Percentiles rank a stretch among this genome's conserved stretches.
phyloP scores from a whole-genome alignment of 495 filamentous ascomycete genomes.

The Evernia prunastri region DNA sequence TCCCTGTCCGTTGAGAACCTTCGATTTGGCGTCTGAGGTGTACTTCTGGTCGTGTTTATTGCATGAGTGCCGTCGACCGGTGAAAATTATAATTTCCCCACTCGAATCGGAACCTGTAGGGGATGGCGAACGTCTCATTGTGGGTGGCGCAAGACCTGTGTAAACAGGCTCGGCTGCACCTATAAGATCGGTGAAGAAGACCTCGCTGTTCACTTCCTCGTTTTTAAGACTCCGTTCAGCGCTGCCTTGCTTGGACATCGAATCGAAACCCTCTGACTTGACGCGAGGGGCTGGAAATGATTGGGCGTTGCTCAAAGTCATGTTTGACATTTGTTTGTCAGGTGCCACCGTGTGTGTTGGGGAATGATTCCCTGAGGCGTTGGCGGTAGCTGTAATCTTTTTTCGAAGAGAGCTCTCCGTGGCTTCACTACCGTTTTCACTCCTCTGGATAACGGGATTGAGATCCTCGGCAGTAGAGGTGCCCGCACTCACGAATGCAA shows the following conservation, averaged over 20 bases:
- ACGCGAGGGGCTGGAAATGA: neutral
- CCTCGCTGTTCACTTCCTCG: neutral
- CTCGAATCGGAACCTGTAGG: constrained; percentile 49
- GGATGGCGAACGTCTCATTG: constrained; percentile 33
- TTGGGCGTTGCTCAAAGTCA: constrained; percentile 10
- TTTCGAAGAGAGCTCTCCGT: neutral
- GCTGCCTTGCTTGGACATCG: neutral
- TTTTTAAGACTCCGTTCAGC: neutral
- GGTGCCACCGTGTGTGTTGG: neutral
- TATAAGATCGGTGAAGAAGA: constrained; percentile 15
- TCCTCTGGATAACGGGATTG: neutral
- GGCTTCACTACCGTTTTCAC: neutral
- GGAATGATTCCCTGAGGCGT: neutral
- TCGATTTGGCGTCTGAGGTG: neutral
- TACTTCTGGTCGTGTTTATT: neutral
- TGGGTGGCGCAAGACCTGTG: constrained; percentile 28
- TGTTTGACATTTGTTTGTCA: constrained; percentile 8
- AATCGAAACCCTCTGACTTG: neutral
- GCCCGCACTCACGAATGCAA: constrained; percentile 71
- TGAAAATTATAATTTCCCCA: constrained; percentile 63
- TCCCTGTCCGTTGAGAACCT: neutral
- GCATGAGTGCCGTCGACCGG: constrained; percentile 39
- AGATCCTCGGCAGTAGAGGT: constrained; percentile 42
- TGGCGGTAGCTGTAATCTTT: neutral
- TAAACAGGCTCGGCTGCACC: constrained; percentile 14